These are phyloP conservation scores for Yamadazyma atlantica DNA, from an alignment of 1,139 yeast genomes.

Conservation along the genomic window DNA sequence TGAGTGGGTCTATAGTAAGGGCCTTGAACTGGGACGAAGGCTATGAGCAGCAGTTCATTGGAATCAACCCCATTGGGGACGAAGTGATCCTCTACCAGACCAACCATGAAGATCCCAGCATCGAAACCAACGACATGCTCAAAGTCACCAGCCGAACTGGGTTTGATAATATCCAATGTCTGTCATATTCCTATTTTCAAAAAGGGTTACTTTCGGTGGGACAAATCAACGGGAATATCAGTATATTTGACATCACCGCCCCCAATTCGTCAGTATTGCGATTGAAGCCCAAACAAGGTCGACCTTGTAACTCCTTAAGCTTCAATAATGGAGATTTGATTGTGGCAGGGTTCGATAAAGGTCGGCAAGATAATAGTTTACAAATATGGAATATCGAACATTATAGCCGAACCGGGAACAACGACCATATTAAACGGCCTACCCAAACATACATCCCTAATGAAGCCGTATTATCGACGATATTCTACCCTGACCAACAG, in stretches of 20 bases:
- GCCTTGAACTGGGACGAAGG: slow-evolving; percentile 62
- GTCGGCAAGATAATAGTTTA: slow-evolving; percentile 73
- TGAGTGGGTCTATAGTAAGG: slow-evolving; percentile 57
- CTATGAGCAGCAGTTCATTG: slow-evolving; percentile 56
- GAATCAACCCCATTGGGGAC: slow-evolving; percentile 69
- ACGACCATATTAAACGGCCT: slow-evolving; percentile 53
- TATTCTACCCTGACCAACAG: slow-evolving; percentile 64
- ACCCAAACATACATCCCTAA: slow-evolving; percentile 63
- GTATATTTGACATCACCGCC: slow-evolving; percentile 58
- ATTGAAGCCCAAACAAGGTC: slow-evolving; percentile 62
- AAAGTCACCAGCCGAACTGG: slow-evolving; percentile 59
- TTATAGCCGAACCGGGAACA: slow-evolving; percentile 40
- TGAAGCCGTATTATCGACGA: slow-evolving; percentile 70
- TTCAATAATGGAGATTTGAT: slow-evolving; percentile 65
- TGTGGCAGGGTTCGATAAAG: slow-evolving; percentile 81
- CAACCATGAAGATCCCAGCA: slow-evolving; percentile 35
- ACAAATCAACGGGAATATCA: slow-evolving; percentile 66
- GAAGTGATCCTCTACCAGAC: slow-evolving; percentile 64
- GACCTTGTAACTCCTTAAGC: slow-evolving; percentile 75
- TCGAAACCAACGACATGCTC: slow-evolving; percentile 38
- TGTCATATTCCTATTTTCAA: slow-evolving; percentile 58
- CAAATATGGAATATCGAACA: slow-evolving; percentile 82
- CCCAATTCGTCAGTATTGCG: slow-evolving; percentile 39
- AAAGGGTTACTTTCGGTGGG: slow-evolving; percentile 73
- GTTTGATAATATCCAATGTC: slow-evolving; percentile 70